Conservation (phyloP, 1,284 basidiomycete genomes). For the Sanguinoderma infundibulare region DNA sequence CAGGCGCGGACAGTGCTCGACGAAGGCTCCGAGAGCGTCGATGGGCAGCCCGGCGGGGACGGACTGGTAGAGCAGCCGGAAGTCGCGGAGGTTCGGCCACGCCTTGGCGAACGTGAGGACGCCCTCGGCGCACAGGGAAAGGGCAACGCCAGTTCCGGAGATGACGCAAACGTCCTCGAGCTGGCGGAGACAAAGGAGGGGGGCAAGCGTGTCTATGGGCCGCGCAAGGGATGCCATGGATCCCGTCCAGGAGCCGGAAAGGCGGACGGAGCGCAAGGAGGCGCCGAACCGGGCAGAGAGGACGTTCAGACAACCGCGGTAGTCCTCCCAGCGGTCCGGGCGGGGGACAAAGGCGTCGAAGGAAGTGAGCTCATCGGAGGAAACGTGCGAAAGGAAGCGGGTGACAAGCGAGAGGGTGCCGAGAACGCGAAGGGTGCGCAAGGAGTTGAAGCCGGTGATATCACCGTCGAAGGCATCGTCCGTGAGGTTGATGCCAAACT, state of each 20-base stretch:
- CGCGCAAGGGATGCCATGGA: slow-evolving; percentile 7
- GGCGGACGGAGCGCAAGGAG: slow-evolving; percentile 9
- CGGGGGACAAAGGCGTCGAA: slow-evolving; percentile 13
- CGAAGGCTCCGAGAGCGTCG: slow-evolving; percentile 13
- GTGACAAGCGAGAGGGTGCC: slow-evolving; percentile 13
- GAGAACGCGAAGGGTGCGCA: slow-evolving; percentile 17
- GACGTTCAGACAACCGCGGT: slow-evolving; percentile 6
- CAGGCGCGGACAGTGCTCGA: slow-evolving; percentile 10
- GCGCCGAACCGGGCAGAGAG: slow-evolving; percentile 11
- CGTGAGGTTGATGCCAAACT: slow-evolving; percentile 15
- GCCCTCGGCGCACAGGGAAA: slow-evolving; percentile 5
- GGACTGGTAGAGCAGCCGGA: slow-evolving; percentile 17
- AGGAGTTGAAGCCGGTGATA: slow-evolving; percentile 8
- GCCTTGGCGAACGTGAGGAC: slow-evolving; percentile 8
- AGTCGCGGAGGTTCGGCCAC: slow-evolving; percentile 10
- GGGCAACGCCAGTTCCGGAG: slow-evolving; percentile 13
- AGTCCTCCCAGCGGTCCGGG: slow-evolving; percentile 13
- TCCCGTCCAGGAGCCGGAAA: slow-evolving; percentile 19
- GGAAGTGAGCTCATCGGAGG: slow-evolving; percentile 11
- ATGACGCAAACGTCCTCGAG: slow-evolving; percentile 16
- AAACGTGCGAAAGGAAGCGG: slow-evolving; percentile 13
- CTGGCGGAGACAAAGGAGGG: slow-evolving; percentile 11
- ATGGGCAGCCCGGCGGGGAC: slow-evolving; percentile 10
- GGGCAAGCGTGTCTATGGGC: slow-evolving; percentile 10
- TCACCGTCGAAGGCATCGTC: slow-evolving; percentile 2